Percentiles rank a stretch among this genome's conserved stretches.
Evolutionary conservation across 768 basidiomycete species (phyloP).

Genomic region (Leccinum subgranulosum): DNA sequence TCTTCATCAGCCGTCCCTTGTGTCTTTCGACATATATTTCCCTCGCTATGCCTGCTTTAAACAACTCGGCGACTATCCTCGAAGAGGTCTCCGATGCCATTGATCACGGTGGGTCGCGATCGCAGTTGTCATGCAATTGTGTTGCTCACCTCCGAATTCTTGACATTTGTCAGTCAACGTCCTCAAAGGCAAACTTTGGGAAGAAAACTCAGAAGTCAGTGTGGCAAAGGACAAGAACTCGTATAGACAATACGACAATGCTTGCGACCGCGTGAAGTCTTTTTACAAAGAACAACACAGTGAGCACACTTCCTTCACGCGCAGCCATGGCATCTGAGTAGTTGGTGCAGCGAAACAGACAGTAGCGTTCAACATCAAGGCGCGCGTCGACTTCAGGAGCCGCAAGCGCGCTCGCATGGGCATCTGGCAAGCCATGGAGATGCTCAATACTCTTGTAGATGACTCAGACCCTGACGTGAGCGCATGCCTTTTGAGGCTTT

Average conservation of each 20-base stretch:
- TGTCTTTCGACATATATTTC: not conserved
- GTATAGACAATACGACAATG: constrained; percentile 72
- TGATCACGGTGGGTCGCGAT: constrained; percentile 40
- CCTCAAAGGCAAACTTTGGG: constrained; percentile 59
- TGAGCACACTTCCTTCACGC: constrained; percentile 23
- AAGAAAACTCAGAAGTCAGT: constrained; percentile 57
- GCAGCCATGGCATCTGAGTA: not conserved
- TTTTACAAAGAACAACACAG: constrained; percentile 82
- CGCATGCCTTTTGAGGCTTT: not conserved
- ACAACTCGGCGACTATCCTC: constrained; percentile 31
- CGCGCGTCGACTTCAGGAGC: constrained; percentile 70
- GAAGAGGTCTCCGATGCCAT: constrained; percentile 47
- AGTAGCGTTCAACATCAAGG: constrained; percentile 76
- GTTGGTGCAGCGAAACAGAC: constrained; percentile 73
- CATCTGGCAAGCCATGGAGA: constrained; percentile 84
- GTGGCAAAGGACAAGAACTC: constrained; percentile 56
- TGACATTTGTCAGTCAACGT: constrained; percentile 53
- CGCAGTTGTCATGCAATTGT: not conserved
- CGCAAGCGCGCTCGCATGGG: constrained; percentile 72
- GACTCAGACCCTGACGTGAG: constrained; percentile 86
- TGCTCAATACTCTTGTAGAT: constrained; percentile 83
- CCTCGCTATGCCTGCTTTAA: constrained; percentile 25
- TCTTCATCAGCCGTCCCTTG: not conserved
- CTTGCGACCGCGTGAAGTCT: constrained; percentile 73
- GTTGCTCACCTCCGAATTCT: not conserved